Base-by-base conservation (phyloP, 2,329 filamentous ascomycete genomes). In the Raffaelea arxii region DNA sequence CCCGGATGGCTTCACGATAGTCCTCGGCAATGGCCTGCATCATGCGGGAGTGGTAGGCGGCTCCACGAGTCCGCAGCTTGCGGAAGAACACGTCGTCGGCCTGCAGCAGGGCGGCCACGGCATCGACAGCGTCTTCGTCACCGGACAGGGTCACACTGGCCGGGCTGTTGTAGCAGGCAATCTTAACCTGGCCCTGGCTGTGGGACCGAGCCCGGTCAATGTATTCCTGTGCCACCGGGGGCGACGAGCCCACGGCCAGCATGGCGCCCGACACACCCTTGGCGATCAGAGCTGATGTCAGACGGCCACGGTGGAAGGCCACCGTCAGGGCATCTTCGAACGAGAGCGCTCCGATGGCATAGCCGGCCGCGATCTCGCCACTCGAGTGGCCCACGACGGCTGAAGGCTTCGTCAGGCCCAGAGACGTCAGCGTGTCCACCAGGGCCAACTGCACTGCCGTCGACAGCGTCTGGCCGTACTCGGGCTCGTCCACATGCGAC, bases 111-210 rank as follows among this genome's bases (percentile, higher is more conserved):
- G 54, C 58, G 46, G 62, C 64, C 6, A 77, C 57, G 49, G 65
- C 59, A 9, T 69, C 65, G 3, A 78, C 60, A 4, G 65, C 66
- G 1, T 58, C 55, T 30, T 65, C 62, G 38, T 72, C 67, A 10
- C 74, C 74, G 0, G 74, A 75, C 0, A 76, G 62, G 0, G 75
- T 78, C 7, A 74, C 57, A 16, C 67, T 76, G 1, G 61, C 60
- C 0, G 74, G 73, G 19, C 70, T 74, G 59, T 79, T 79, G 51
- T 71, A 66, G 51, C 74, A 75, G 14, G 65, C 66, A 50, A 69
- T 62, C 40, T 58, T 56, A 63, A 14, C 56, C 55, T 19, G 32
- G 32, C 32, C 32, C 7, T 6, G 6, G n/a, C n/a, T n/a, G n/a
- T n/a, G n/a, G 6, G 16, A 36, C 7, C 56, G 56, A 16, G 67